Evolutionary conservation across 2,329 filamentous ascomycete genomes (phyloP).

Genomic region (Claviceps sp.): DNA sequence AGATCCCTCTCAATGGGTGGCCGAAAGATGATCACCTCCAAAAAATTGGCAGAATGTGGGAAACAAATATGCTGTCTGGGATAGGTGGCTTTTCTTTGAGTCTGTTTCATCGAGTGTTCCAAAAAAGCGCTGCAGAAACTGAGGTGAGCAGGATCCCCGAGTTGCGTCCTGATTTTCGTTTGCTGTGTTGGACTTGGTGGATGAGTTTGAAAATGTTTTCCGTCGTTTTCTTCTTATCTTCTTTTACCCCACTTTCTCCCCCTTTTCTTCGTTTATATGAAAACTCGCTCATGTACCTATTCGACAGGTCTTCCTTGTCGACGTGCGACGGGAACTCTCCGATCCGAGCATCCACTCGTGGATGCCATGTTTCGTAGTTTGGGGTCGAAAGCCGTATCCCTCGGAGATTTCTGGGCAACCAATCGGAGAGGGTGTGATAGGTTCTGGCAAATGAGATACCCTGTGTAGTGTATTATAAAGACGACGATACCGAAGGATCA

Average conservation of each 20-base stretch:
- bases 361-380: conserved; percentile 34
- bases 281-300: background rate
- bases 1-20: conserved; percentile 42
- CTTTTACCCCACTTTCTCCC: background rate
- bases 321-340: conserved; percentile 33
- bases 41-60: conserved; percentile 31
- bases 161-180: background rate
- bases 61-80: conserved; percentile 27
- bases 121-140: conserved; percentile 30
- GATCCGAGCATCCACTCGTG: conserved; percentile 35
- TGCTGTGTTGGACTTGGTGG: background rate
- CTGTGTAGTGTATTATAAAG: no score
- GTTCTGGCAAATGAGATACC: no score
- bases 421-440: background rate
- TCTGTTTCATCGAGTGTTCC: conserved; percentile 27
- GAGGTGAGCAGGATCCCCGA: conserved; percentile 25
- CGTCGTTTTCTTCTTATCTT: background rate
- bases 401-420: conserved; percentile 14
- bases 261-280: background rate
- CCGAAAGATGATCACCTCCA: conserved; percentile 30
- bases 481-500: no score
- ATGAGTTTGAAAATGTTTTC: background rate
- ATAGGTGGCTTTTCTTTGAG: conserved; percentile 31
- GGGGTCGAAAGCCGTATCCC: conserved; percentile 34
- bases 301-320: conserved; percentile 31